Evolutionary conservation across 805 yeast species (phyloP).

Genomic region (Pichia californica): DNA sequence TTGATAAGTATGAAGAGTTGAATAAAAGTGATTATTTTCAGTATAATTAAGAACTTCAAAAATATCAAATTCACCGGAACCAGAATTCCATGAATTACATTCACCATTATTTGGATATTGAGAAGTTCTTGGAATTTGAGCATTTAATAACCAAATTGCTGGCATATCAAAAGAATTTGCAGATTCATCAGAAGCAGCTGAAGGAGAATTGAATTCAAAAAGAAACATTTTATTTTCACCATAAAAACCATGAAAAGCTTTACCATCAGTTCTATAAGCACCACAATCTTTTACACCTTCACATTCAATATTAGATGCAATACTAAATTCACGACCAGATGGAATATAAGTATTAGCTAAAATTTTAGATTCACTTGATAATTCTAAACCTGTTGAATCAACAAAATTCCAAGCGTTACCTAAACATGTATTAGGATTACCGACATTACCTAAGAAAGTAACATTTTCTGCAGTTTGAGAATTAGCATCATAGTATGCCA

Average conservation of each 20-base stretch:
- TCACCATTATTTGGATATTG: constrained; percentile 56
- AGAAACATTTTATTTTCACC: constrained; percentile 69
- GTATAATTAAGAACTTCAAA: constrained; percentile 68
- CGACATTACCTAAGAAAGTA: constrained; percentile 62
- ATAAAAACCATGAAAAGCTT: constrained; percentile 66
- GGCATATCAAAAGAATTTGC: constrained; percentile 52
- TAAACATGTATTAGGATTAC: constrained; percentile 52
- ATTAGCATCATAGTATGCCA: constrained; percentile 50
- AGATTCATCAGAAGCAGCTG: constrained; percentile 34
- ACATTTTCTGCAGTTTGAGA: constrained; percentile 50
- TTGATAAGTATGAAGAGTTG: constrained; percentile 73
- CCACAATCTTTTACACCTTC: constrained; percentile 65
- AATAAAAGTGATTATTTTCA: constrained; percentile 45
- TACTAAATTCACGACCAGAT: constrained; percentile 55
- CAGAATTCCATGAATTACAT: constrained; percentile 73
- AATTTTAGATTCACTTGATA: constrained; percentile 41
- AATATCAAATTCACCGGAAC: constrained; percentile 75
- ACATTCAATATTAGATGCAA: constrained; percentile 55
- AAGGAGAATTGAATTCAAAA: constrained; percentile 65
- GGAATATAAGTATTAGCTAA: constrained; percentile 41
- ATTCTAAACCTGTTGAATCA: constrained; percentile 45
- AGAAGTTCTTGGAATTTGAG: constrained; percentile 65
- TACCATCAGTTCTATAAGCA: constrained; percentile 66
- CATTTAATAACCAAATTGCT: constrained; percentile 68
- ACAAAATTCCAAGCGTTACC: constrained; percentile 67